Conservation (phyloP, 2,329 filamentous ascomycete species). For the Aspergillus ustus region DNA sequence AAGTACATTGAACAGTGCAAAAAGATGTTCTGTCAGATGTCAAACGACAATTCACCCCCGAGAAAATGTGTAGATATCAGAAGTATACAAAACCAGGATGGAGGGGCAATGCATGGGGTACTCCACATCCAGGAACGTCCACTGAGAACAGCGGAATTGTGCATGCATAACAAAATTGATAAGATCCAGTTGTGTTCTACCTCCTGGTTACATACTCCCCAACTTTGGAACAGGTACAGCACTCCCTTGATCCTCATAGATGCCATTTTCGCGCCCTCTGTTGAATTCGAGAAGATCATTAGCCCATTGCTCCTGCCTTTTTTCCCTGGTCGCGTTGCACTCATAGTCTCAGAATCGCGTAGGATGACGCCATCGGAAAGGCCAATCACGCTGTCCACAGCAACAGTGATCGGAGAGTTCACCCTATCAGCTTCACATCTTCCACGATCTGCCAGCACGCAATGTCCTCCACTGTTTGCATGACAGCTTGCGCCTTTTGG, state of each 20-base stretch:
- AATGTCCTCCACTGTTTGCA: slow-evolving; percentile 35
- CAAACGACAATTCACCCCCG: neutral
- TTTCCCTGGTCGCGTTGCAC: neutral
- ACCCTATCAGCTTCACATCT: slow-evolving; percentile 23
- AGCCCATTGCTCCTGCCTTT: neutral
- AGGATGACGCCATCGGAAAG: slow-evolving; percentile 32
- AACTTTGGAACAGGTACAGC: neutral
- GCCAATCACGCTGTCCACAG: slow-evolving; percentile 14
- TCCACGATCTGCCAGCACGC: slow-evolving; percentile 31
- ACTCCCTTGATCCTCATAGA: neutral
- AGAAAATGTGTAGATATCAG: neutral
- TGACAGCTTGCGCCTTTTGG: neutral
- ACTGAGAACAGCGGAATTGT: neutral
- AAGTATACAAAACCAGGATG: neutral
- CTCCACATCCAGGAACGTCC: slow-evolving; percentile 3
- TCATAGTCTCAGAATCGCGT: slow-evolving; percentile 3
- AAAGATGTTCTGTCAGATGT: neutral
- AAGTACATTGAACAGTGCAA: neutral
- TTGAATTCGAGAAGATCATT: neutral
- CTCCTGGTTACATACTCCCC: neutral
- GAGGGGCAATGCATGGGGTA: neutral
- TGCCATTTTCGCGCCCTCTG: neutral
- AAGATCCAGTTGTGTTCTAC: neutral
- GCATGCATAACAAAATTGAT: neutral
- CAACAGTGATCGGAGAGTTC: neutral